phyloP scores from a whole-genome alignment of 2,329 filamentous ascomycete genomes.

The Microsporum audouinii region DNA sequence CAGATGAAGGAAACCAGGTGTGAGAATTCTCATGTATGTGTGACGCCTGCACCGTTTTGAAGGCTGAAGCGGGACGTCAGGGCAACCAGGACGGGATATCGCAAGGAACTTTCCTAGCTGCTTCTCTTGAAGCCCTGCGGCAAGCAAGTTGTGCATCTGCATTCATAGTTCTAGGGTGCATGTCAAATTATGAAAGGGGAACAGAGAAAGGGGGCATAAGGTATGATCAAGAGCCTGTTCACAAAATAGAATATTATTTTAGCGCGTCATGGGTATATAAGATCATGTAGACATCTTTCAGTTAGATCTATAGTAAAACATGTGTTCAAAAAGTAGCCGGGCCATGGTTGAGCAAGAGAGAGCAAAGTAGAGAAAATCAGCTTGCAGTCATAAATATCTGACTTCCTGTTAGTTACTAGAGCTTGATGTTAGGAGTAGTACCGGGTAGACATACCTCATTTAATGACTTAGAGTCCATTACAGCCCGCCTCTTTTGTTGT shows the following conservation, averaged over 20 bases:
- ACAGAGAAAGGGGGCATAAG: too few species aligned
- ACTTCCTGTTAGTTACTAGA: neutral
- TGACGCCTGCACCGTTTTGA: neutral
- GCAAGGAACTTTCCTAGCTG: neutral
- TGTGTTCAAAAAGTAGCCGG: neutral
- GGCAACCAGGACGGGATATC: neutral
- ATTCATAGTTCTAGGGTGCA: neutral
- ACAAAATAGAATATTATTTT: neutral
- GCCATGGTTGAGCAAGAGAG: neutral
- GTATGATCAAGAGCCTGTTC: neutral
- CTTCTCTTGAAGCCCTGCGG: neutral
- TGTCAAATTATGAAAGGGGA: neutral
- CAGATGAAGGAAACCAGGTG: neutral
- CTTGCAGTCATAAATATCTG: constrained; percentile 30
- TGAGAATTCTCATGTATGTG: neutral
- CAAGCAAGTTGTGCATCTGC: neutral
- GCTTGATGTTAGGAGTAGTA: neutral
- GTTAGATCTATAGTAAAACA: neutral
- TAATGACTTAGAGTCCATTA: constrained; percentile 68
- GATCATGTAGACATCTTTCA: neutral
- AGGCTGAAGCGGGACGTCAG: neutral
- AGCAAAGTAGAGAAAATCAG: constrained; percentile 2
- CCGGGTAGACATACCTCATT: constrained; percentile 56
- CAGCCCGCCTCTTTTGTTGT: constrained; percentile 72
- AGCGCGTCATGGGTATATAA: constrained; percentile 1